Evolutionary conservation across 257 asterid species (phyloP), one percentile per base, ranked within the genome.

Genomic region (Verbena officinalis): DNA sequence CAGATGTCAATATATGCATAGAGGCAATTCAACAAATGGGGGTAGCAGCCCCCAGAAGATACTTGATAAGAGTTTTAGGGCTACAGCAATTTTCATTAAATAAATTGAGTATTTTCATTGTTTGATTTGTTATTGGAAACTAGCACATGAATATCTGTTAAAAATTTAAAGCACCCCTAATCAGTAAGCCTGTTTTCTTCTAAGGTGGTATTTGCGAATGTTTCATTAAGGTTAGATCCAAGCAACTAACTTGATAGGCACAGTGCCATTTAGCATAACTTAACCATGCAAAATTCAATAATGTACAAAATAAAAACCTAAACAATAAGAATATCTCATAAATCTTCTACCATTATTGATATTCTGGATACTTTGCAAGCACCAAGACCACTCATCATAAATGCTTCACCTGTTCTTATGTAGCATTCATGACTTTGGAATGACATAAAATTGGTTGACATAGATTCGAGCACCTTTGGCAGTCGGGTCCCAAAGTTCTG

Each of bases 361-460:
- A 62, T 11, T 45, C 19, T 17, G 19, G 48, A 50, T 22, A 58
- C 43, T 75, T n/a, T 71, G 44, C 58, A 46, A 63, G 71, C 62
- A 64, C 42, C 52, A 63, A 72, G 48, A 49, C 38, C 51, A 60
- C 43, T 43, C 52, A 43, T 23, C 15, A 8, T 59, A 74, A 70
- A 69, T 43, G 56, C 43, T 79, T 80, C 71, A 91, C 97, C 97
- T 86, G 97, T 80, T 82, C 82, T 85, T 55, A 91, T 79, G 87
- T 88, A 91, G 91, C 93, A 91, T 52, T 88, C 97, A 54, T 87
- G 97, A 73, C 76, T 84, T 66, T 79, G 92, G 75, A 82, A 86
- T 58, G 86, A 73, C 14, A 74, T 59, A 72, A 86, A 91, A 75
- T 82, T 88, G 53, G 89, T 71, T 53, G 92, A 77, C 71, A 91